Conservation (phyloP, 805 yeast species). For the Candida schatavii region DNA sequence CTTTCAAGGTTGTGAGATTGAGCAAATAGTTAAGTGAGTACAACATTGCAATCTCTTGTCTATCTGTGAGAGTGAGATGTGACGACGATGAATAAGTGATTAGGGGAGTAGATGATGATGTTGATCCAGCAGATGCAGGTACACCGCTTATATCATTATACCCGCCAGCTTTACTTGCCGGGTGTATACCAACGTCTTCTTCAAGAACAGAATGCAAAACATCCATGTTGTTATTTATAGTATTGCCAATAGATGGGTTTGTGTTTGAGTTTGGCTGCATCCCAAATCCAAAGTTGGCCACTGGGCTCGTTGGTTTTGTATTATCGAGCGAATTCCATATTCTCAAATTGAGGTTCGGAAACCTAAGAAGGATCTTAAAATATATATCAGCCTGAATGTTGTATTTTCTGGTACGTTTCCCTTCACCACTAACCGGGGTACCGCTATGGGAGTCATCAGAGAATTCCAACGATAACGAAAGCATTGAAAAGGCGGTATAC, state of each 20-base stretch:
- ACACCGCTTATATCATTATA: slow-evolving; percentile 1
- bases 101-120: background rate
- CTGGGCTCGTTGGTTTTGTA: slow-evolving; percentile 1
- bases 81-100: background rate
- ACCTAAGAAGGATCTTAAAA: slow-evolving; percentile 20
- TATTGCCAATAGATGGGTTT: background rate
- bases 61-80: slow-evolving; percentile 11
- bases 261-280: background rate
- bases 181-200: background rate
- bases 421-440: slow-evolving; percentile 4
- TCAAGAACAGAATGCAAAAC: background rate
- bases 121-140: background rate
- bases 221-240: background rate
- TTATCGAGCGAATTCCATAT: slow-evolving; percentile 4
- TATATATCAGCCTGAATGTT: slow-evolving; percentile 19
- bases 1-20: slow-evolving; percentile 14
- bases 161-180: background rate
- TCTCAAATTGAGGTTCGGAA: slow-evolving; percentile 19
- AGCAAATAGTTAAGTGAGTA: slow-evolving; percentile 24
- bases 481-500: slow-evolving; percentile 26
- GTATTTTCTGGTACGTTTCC: slow-evolving; percentile 9
- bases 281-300: background rate
- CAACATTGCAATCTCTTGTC: slow-evolving; percentile 31
- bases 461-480: slow-evolving; percentile 7
- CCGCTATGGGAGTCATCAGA: slow-evolving; percentile 12